Evolutionary conservation across 208 protist genomes (phyloP).

Genomic region (Naegleria lovaniensis): DNA sequence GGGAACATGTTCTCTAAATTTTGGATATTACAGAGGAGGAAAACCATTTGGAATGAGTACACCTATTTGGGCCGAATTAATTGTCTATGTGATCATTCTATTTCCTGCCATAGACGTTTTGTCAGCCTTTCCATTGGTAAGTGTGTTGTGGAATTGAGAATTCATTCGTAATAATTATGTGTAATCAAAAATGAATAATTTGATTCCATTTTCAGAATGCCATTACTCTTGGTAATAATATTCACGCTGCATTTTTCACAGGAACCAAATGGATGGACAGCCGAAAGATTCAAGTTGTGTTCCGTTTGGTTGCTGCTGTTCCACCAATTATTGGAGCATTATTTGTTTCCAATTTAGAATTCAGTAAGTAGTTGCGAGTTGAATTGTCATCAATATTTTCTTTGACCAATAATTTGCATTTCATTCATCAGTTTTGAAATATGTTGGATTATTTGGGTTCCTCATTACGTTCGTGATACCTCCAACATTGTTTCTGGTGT

Average conservation of each 20-base stretch:
- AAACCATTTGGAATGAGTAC: background rate
- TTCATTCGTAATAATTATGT: no score
- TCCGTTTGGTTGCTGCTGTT: background rate
- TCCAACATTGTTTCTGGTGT: background rate
- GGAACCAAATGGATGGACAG: background rate
- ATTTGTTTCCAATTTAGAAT: background rate
- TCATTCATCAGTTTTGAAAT: conserved; percentile 22
- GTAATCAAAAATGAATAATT: no score
- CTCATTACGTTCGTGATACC: conserved; percentile 19
- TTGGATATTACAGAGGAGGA: conserved; percentile 18
- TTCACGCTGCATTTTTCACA: background rate
- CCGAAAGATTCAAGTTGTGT: conserved; percentile 1
- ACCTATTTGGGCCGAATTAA: conserved; percentile 1
- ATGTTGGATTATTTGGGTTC: conserved; percentile 18
- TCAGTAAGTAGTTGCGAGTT: background rate
- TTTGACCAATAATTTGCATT: no score
- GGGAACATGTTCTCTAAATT: conserved; percentile 16
- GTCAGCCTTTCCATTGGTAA: conserved; percentile 27
- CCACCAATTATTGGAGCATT: conserved; percentile 20
- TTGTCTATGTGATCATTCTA: conserved; percentile 11
- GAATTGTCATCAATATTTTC: no score
- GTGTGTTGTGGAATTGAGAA: no score
- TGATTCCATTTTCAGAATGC: background rate
- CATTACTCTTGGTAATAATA: conserved; percentile 12
- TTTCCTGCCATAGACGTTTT: conserved; percentile 30